Evolutionary conservation across 83 land plant genomes (phyloP).

Genomic region (Thuja plicata): DNA sequence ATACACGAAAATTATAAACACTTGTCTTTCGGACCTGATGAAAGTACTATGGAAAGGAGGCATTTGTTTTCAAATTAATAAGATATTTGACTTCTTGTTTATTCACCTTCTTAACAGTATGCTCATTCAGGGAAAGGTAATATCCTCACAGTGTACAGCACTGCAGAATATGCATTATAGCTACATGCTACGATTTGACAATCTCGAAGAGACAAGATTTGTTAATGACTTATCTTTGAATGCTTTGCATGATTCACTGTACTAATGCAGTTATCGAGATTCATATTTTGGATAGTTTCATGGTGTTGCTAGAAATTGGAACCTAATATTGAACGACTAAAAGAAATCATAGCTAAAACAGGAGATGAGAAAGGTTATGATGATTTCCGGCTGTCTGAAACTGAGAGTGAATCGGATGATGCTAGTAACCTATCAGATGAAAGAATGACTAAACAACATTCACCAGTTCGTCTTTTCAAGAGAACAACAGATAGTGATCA

Average conservation of each 20-base stretch:
- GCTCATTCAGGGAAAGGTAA: constrained; percentile 63
- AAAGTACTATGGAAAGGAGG: background rate
- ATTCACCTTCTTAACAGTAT: constrained; percentile 45
- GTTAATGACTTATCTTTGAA: background rate
- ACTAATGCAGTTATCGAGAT: background rate
- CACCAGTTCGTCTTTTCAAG: background rate
- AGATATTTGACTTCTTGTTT: background rate
- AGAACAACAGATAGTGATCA: background rate
- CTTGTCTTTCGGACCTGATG: background rate
- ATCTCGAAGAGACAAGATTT: constrained; percentile 82
- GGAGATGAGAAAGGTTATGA: constrained; percentile 13
- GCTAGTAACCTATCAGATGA: constrained; percentile 15
- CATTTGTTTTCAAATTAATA: background rate
- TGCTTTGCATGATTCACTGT: background rate
- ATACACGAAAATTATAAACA: background rate
- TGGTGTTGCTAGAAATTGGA: constrained; percentile 45
- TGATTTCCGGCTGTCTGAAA: constrained; percentile 60
- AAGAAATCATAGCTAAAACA: constrained; percentile 14
- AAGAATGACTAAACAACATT: constrained; percentile 8
- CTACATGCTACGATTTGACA: constrained; percentile 84
- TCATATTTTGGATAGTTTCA: background rate
- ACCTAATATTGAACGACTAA: constrained; percentile 41
- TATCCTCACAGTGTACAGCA: constrained; percentile 66
- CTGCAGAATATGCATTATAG: constrained; percentile 96
- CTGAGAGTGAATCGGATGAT: constrained; percentile 50